A percentile compares a stretch with the other conserved stretches of the same genome.
phyloP scores from a whole-genome alignment of 257 asterid species.

The Nicotiana sylvestris region DNA sequence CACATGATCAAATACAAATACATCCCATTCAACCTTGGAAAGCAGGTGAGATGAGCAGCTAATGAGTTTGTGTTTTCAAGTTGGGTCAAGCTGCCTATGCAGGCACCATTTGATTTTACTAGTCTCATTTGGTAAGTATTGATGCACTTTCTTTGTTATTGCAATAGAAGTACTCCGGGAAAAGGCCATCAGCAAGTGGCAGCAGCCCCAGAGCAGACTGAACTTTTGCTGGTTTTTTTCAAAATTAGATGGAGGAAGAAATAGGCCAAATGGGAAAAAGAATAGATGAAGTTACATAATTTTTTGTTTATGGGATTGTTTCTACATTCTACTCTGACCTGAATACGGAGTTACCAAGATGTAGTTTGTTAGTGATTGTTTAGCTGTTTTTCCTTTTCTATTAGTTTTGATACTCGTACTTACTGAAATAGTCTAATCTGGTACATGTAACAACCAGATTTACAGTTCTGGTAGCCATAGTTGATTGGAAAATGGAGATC shows the following conservation, averaged over 20 bases:
- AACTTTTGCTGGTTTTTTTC: neutral
- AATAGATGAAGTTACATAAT: neutral
- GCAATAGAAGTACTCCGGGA: slow-evolving; percentile 11
- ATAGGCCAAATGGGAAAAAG: neutral
- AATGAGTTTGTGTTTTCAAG: neutral
- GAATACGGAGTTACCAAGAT: slow-evolving; percentile 23
- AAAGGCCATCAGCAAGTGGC: slow-evolving; percentile 1
- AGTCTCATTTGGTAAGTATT: neutral
- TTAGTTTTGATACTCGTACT: neutral
- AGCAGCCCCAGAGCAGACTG: slow-evolving; percentile 16
- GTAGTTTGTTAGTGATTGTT: slow-evolving; percentile 4
- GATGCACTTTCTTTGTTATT: neutral
- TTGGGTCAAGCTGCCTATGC: neutral
- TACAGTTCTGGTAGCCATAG: neutral
- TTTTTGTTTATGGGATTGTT: neutral
- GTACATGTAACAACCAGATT: neutral
- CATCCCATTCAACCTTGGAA: slow-evolving; percentile 68
- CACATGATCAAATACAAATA: slow-evolving; percentile 24
- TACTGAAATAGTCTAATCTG: neutral
- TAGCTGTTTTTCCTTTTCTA: neutral
- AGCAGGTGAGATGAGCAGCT: slow-evolving; percentile 49
- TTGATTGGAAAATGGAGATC: neutral
- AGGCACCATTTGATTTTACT: neutral
- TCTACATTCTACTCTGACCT: neutral
- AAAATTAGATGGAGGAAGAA: slow-evolving; percentile 7